Evolutionary conservation across 129 eudicot genomes (phyloP), one percentile per base, ranked within the genome.

Genomic region (Glebionis coronaria): DNA sequence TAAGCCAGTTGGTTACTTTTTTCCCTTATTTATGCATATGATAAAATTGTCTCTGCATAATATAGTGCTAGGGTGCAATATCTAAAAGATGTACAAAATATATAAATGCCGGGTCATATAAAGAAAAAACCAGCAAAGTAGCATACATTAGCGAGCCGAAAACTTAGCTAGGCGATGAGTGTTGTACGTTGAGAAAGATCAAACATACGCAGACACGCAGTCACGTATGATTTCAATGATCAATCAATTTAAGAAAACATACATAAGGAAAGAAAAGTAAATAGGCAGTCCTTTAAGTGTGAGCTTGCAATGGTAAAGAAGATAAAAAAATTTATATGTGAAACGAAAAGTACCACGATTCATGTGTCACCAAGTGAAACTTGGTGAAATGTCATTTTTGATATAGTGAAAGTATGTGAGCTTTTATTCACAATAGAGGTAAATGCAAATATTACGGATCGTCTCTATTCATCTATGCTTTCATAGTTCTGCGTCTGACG

Each of bases 351-450:
- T 53, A 50, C 44, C 61, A 67, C 45, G 38, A 16, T 67, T 11
- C 62, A 16, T 68, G 47, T 28, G 67, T 62, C 67, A 62, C 27
- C 67, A 19, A 45, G 70, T 45, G 70, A 47, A 65, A 67, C 20
- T 51, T 35, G 51, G 72, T 68, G 72, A 68, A 68, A 52, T 53
- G 72, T 53, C 72, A 68, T 67, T 67, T 42, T 53, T 28, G 42
- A 35, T 52, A 35, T 52, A 50, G 62, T 68, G 63, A 54, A 68
- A 68, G 73, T 54, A 68, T 35, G 9, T 3, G 63, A 54, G 35
- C 63, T 68, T 68, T 54, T 54, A 68, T 16, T 40, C 73, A 54
- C 40, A 40, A 35, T 67, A 67, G 52, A 66, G 60, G 15, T 12
- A 28, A 50, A 20, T 44, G 51, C 29, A 42, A 20, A 42, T 0